A percentile compares a stretch with the other conserved stretches of the same genome.
Conservation (phyloP, 345 rosid genomes). For the Anacardium occidentale region DNA sequence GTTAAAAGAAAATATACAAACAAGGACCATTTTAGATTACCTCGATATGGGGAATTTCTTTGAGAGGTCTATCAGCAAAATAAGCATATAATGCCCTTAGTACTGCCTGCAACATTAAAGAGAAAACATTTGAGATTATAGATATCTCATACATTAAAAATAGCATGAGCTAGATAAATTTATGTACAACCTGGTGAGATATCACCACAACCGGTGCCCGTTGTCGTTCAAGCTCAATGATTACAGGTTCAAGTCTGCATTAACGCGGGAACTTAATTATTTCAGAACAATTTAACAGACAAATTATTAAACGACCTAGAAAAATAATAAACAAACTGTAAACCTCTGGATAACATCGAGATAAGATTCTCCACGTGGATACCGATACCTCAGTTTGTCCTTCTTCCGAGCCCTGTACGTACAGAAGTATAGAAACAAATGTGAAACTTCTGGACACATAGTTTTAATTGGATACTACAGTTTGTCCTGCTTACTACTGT, state of each 20-base stretch:
- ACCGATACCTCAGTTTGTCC: constrained; percentile 90
- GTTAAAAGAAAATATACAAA: neutral
- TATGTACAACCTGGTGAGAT: constrained; percentile 83
- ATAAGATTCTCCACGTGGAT: constrained; percentile 99
- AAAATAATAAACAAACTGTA: neutral
- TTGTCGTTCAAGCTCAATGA: constrained; percentile 95
- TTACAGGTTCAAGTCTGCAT: constrained; percentile 96
- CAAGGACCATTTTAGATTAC: constrained; percentile 34
- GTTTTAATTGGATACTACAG: neutral
- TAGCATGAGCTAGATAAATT: constrained; percentile 3
- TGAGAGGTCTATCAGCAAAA: constrained; percentile 95
- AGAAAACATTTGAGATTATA: constrained; percentile 7
- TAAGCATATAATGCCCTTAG: constrained; percentile 98
- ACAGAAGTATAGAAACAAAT: neutral
- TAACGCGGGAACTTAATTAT: constrained; percentile 13
- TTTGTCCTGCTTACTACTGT: too few species aligned
- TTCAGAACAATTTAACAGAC: constrained; percentile 8
- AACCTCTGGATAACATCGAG: constrained; percentile 99
- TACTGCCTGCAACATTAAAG: constrained; percentile 67
- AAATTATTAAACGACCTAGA: neutral
- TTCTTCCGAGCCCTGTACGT: constrained; percentile 68
- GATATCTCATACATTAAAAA: constrained; percentile 1
- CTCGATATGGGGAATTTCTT: constrained; percentile 97
- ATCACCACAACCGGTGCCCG: constrained; percentile 97
- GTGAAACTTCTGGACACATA: neutral